Evolutionary conservation across 139 green algal species (phyloP), one percentile per base, ranked within the genome.

Genomic region (Ettlia oleoabundans): DNA sequence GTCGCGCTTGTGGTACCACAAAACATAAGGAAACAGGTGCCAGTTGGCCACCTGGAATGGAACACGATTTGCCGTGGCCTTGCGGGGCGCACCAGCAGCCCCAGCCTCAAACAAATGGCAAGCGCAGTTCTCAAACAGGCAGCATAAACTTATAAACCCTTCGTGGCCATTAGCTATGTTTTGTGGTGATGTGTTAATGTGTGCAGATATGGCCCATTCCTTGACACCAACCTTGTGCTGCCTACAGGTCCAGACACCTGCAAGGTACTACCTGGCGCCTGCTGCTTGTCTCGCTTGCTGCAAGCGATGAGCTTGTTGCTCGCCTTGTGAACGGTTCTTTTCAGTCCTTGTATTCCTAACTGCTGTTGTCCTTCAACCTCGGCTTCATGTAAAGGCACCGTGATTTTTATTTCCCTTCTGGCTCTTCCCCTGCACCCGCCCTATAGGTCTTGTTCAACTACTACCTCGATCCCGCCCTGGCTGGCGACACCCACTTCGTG

Each of bases 141-240:
- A n/a, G 30, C 30, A 8, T 4, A n/a, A 26, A 15, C 33, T 32
- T 19, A 21, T 71, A 24, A 2, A 43, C 30, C 7, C 30, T 40
- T 43, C 30, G 13, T 58, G 13, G 10, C 47, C 47, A 24, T 15
- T 43, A 3, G 33, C 8, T 4, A 26, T 41, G 32, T 33, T 43
- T 71, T 41, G 32, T 43, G 28, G 55, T 22, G 5, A 9, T n/a
- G 18, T 28, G 30, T 65, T 65, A 22, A 32, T 28, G 19, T n/a
- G 15, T 64, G 42, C 70, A 77, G 70, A 22, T 94, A 94, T 51
- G 90, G 90, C 4, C 82, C 80, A 2, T 92, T 87, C 86, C 64
- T 94, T 74, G 90, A 94, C 66, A 87, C 76, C 18, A 94, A 93
- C 73, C 37, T 89, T 9, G 88, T 92, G 30, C 4, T 87, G 7